Evolutionary conservation across 1,139 yeast genomes (phyloP).

Genomic region (Suhomyces guaymorum): DNA sequence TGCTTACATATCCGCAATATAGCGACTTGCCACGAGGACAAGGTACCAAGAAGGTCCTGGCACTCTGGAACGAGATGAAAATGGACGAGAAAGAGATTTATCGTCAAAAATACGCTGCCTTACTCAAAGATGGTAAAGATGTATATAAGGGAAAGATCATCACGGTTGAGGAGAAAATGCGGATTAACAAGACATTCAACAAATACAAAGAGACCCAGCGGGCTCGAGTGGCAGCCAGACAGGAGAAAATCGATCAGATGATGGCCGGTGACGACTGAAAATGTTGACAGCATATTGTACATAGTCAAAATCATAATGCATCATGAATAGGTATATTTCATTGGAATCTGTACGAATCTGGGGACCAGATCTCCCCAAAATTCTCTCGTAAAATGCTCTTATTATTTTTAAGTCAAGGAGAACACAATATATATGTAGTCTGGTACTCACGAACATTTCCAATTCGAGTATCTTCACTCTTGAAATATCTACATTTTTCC

Average conservation of each 20-base stretch:
- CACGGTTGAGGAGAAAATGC: conserved; percentile 15
- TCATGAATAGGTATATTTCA: too few relatives aligned
- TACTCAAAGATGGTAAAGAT: conserved; percentile 34
- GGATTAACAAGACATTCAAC: conserved; percentile 9
- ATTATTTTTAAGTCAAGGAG: too few relatives aligned
- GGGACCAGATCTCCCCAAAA: too few relatives aligned
- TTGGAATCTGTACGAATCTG: too few relatives aligned
- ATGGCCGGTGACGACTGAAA: conserved; percentile 1
- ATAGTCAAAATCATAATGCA: too few relatives aligned
- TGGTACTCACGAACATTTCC: too few relatives aligned
- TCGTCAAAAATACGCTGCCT: conserved; percentile 28
- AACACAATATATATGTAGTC: too few relatives aligned
- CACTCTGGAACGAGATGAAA: conserved; percentile 31
- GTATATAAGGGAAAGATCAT: conserved; percentile 33
- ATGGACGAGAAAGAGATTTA: conserved; percentile 26
- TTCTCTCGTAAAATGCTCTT: too few relatives aligned
- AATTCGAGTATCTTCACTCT: too few relatives aligned
- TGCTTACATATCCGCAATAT: conserved; percentile 20
- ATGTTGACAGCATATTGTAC: neutral
- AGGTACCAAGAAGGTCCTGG: conserved; percentile 18
- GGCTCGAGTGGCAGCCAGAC: conserved; percentile 9
- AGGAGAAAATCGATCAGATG: conserved; percentile 9
- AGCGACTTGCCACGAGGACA: conserved; percentile 11
- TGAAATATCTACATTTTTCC: too few relatives aligned
- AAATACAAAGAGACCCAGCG: conserved; percentile 12